phyloP scores from a whole-genome alignment of 176 grass and related monocot genomes.

The Leersia perrieri region DNA sequence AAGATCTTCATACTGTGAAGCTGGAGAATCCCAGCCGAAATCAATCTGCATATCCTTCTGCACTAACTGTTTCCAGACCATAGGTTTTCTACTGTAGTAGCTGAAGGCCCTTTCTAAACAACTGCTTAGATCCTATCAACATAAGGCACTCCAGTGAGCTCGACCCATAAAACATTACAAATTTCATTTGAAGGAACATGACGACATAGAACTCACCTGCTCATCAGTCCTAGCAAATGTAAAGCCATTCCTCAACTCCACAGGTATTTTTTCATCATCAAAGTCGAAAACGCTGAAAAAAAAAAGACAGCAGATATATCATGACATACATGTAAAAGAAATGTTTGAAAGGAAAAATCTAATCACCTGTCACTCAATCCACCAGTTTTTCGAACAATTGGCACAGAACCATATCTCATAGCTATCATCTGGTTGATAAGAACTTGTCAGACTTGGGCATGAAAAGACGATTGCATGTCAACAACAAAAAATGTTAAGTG shows the following conservation, averaged over 20 bases:
- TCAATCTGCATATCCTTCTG: slow-evolving; percentile 55
- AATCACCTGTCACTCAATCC: slow-evolving; percentile 65
- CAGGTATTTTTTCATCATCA: slow-evolving; percentile 36
- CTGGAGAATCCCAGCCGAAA: slow-evolving; percentile 62
- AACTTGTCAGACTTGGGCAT: slow-evolving; percentile 5
- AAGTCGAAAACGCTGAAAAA: slow-evolving; percentile 59
- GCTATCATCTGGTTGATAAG: slow-evolving; percentile 52
- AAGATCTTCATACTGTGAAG: slow-evolving; percentile 55
- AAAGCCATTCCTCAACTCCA: slow-evolving; percentile 53
- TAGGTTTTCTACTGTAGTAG: slow-evolving; percentile 46
- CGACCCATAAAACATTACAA: neutral
- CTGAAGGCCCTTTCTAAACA: slow-evolving; percentile 56
- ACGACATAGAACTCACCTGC: slow-evolving; percentile 31
- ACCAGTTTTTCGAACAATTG: slow-evolving; percentile 64
- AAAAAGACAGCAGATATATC: neutral
- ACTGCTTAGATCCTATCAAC: slow-evolving; percentile 52
- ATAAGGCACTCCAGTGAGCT: neutral
- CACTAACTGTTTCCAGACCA: slow-evolving; percentile 49
- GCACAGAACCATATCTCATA: slow-evolving; percentile 62
- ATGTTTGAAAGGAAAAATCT: neutral
- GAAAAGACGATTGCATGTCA: neutral
- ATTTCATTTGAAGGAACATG: neutral
- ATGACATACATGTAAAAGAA: neutral
- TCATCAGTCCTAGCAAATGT: slow-evolving; percentile 53
- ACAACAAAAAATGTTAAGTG: neutral